A percentile compares a stretch with the other conserved stretches of the same genome.
Evolutionary conservation across 1,139 yeast genomes (phyloP).

Genomic region (Suhomyces kunorum): DNA sequence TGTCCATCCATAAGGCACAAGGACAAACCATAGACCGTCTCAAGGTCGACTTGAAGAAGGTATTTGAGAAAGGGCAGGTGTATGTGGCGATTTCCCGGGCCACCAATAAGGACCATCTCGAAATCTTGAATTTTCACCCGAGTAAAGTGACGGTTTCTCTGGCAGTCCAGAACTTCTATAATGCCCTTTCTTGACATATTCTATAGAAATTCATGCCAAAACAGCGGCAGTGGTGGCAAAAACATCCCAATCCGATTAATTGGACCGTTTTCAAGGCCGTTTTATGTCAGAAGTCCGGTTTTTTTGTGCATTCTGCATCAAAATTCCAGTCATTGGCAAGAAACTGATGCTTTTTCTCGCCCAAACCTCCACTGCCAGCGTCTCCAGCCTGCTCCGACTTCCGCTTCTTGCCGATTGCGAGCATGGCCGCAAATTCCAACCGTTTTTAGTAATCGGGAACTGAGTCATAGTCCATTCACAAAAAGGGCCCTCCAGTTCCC

Average conservation of each 20-base stretch:
- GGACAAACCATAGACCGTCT: conserved; percentile 85
- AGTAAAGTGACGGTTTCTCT: conserved; percentile 62
- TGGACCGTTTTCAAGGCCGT: too few relatives aligned
- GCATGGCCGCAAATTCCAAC: background rate
- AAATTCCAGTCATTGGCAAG: too few relatives aligned
- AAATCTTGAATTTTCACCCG: conserved; percentile 70
- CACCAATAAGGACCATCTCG: conserved; percentile 68
- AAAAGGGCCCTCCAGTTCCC: background rate
- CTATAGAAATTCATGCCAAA: background rate
- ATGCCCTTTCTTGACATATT: too few relatives aligned
- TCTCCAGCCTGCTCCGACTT: background rate
- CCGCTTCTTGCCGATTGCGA: background rate
- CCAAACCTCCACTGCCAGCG: too few relatives aligned
- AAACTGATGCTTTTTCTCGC: too few relatives aligned
- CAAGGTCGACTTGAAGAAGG: conserved; percentile 67
- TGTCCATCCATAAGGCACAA: conserved; percentile 88
- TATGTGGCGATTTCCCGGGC: conserved; percentile 95
- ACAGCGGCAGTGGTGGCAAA: too few relatives aligned
- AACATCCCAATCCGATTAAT: too few relatives aligned
- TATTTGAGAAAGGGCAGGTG: conserved; percentile 90
- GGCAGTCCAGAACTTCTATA: conserved; percentile 68
- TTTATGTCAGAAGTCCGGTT: too few relatives aligned
- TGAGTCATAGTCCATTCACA: background rate
- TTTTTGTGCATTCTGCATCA: too few relatives aligned
- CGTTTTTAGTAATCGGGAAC: background rate